phyloP scores from a whole-genome alignment of 2,329 filamentous ascomycete species.

The Magnaporthiopsis rhizophila region DNA sequence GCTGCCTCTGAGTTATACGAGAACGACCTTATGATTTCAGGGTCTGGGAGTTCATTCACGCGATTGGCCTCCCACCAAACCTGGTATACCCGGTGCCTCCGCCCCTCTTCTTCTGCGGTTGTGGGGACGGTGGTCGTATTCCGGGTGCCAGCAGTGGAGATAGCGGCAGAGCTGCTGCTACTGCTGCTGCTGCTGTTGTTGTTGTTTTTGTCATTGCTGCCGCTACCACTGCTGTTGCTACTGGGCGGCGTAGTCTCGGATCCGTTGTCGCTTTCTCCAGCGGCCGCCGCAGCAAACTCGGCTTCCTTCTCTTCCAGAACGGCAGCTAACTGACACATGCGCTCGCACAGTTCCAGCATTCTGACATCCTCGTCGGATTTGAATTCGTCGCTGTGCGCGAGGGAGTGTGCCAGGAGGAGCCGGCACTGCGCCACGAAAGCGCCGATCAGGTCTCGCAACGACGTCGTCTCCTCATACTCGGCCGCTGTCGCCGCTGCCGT shows the following conservation, averaged over 20 bases:
- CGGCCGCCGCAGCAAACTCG: background rate
- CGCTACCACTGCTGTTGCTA: conserved; percentile 1
- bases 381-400: background rate
- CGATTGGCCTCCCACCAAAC: conserved; percentile 17
- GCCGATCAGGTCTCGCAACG: background rate
- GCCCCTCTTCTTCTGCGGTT: conserved; percentile 8
- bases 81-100: conserved; percentile 23
- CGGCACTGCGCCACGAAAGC: background rate
- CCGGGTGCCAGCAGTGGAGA: background rate
- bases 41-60: conserved; percentile 26
- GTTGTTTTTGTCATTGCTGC: conserved; percentile 3
- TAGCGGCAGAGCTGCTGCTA: background rate
- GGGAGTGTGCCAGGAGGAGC: background rate
- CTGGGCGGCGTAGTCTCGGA: background rate
- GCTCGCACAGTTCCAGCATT: background rate
- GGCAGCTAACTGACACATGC: background rate
- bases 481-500: background rate
- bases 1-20: conserved; percentile 15
- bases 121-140: background rate
- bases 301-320: background rate
- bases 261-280: background rate
- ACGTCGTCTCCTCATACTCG: background rate
- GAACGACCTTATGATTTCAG: conserved; percentile 24
- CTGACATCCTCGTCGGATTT: background rate
- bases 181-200: background rate